Evolutionary conservation across 2,329 filamentous ascomycete genomes (phyloP).

Genomic region (Emmonsiellopsis sp.): DNA sequence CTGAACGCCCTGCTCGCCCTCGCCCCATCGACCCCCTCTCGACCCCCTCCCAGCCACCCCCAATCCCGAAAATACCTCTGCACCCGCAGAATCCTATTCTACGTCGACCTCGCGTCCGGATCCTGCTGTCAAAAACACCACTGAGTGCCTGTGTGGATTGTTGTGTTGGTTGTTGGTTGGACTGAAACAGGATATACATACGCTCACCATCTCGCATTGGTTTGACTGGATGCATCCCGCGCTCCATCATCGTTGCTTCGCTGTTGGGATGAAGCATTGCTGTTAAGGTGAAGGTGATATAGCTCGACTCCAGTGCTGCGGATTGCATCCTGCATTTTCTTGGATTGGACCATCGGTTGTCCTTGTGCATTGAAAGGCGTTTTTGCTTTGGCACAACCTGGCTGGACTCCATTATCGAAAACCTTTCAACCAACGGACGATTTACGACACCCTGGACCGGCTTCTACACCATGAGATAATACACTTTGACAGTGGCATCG

Average conservation of each 20-base stretch:
- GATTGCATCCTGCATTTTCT: neutral
- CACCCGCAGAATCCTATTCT: no score
- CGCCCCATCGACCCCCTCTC: neutral
- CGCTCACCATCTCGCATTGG: neutral
- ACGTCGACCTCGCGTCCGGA: no score
- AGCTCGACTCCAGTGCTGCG: neutral
- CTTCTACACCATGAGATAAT: no score
- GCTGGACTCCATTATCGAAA: neutral
- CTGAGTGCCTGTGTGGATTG: no score
- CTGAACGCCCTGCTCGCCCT: neutral
- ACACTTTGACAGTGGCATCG: no score
- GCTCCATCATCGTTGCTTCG: neutral
- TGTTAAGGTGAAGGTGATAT: neutral
- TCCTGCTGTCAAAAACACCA: no score
- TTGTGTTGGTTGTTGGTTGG: no score
- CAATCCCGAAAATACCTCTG: neutral
- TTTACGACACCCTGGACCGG: neutral
- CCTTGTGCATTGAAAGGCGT: slow-evolving; percentile 2
- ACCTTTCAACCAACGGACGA: neutral
- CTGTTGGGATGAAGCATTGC: neutral
- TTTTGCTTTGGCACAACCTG: neutral
- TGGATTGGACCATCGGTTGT: neutral
- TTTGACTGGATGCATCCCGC: neutral
- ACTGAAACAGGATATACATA: no score
- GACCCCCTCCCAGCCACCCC: neutral